Base-by-base conservation (phyloP, 345 rosid genomes). In the Euphorbia lathyris region DNA sequence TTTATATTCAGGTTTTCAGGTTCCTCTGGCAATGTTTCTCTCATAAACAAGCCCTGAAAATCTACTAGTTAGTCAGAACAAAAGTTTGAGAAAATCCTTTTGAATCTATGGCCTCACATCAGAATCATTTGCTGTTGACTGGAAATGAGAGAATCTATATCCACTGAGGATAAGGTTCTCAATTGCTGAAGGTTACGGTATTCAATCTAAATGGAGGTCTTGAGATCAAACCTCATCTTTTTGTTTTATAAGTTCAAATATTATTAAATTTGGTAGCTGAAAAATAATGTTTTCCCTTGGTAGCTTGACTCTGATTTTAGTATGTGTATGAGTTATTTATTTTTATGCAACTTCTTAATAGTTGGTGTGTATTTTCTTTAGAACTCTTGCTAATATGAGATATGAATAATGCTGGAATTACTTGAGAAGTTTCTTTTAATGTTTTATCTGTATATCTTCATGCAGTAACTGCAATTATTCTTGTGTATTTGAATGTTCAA, bases 401-500 rank as follows among this genome's bases (percentile, higher is more conserved):
- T 20, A 27, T 51, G 29, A 61, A 55, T 26, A 34, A 42, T 7
- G 36, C 22, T 70, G 38, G 32, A 56, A 58, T 12, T 45, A 9
- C 9, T 47, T 63, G n/a, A n/a, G 27, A 5, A 34, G 32, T 52
- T 67, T 45, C 65, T 52, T 36, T 45, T 25, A 10, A n/a, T 36
- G 50, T 34, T 63, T 58, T 38, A 38, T 74, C 70, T 52, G 27
- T 56, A 20, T 72, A 63, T 58, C 66, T 20, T 64, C 36, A 68
- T 87, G 87, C 96, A 95, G 99, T 78, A 5, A 85, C 92, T 10
- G 89, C 82, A 3, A 73, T 87, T 74, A 80, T 90, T 77, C 82
- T 95, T 74, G 72, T 92, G 56, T 63, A 58, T 65, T 78, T 91
- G 78, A 95, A 92, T 58, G 94, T 95, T 60, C 99, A 88, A 79